phyloP scores from a whole-genome alignment of 2,329 filamentous ascomycete species.

The Botrytis aclada region DNA sequence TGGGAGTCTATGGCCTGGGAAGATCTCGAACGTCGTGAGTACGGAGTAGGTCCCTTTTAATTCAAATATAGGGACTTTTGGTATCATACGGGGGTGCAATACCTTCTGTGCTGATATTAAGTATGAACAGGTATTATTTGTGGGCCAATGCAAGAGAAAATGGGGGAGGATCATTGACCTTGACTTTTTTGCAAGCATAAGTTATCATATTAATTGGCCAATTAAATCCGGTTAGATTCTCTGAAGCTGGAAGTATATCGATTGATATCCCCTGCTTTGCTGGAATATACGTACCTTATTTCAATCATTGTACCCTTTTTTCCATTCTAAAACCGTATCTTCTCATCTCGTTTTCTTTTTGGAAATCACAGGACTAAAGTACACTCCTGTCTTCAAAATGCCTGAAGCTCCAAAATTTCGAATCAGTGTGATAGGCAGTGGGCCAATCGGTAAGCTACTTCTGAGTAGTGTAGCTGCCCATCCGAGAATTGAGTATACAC shows the following conservation, averaged over 20 bases:
- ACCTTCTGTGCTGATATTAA: background rate
- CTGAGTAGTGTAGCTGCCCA: constrained; percentile 16
- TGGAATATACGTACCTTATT: background rate
- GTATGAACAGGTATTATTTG: background rate
- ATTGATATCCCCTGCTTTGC: background rate
- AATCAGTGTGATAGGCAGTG: constrained; percentile 21
- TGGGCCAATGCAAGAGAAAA: background rate
- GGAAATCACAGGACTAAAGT: background rate
- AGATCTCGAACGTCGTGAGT: background rate
- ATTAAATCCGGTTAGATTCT: background rate
- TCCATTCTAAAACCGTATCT: background rate
- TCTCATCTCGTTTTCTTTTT: background rate
- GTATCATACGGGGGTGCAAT: background rate
- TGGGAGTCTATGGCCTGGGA: background rate
- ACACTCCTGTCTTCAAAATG: background rate
- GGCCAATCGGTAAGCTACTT: constrained; percentile 22
- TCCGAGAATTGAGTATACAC: constrained; percentile 18
- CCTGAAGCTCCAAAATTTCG: constrained; percentile 16
- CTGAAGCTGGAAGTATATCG: background rate
- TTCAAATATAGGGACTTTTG: background rate
- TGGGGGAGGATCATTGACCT: background rate
- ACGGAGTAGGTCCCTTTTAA: background rate
- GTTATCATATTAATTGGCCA: background rate
- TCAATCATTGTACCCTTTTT: background rate
- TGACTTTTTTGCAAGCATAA: background rate